Conservation (phyloP, 169 alveolate species). For the Amoebophrya sp. region DNA sequence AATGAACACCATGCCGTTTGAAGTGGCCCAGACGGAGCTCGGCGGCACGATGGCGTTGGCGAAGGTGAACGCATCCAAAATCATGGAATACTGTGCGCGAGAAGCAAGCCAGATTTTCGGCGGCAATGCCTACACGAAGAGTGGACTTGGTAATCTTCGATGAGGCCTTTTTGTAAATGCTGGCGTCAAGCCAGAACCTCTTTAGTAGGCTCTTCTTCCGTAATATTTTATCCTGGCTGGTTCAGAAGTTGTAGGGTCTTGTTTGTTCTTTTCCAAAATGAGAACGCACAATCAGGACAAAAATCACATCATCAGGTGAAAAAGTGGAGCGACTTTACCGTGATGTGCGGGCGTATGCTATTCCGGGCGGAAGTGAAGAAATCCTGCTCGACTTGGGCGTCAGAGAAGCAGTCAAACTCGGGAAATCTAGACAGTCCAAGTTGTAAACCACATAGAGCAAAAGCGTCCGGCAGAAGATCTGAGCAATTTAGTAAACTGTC, state of each 20-base stretch:
- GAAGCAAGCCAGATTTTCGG: constrained; percentile 51
- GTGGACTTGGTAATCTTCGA: constrained; percentile 40
- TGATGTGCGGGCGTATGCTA: constrained; percentile 49
- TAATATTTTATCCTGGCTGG: neutral
- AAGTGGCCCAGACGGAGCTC: constrained; percentile 37
- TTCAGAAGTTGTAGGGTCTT: neutral
- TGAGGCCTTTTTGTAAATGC: neutral
- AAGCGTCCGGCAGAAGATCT: too few species aligned
- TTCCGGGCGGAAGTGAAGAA: constrained; percentile 52
- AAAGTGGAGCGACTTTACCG: constrained; percentile 50
- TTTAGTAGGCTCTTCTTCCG: neutral
- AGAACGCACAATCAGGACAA: neutral
- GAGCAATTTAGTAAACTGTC: too few species aligned
- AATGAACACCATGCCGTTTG: constrained; percentile 31
- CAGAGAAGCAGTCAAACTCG: constrained; percentile 38
- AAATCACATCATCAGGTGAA: too few species aligned
- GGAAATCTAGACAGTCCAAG: neutral
- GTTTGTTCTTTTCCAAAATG: neutral
- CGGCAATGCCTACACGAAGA: constrained; percentile 50
- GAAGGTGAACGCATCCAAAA: constrained; percentile 42
- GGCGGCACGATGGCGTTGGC: constrained; percentile 49
- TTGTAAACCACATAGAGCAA: too few species aligned
- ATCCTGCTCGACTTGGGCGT: constrained; percentile 51
- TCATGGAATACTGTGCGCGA: constrained; percentile 48
- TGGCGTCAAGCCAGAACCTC: neutral